Percentiles rank a stretch among this genome's conserved stretches.
phyloP scores from a whole-genome alignment of 2,329 filamentous ascomycete genomes.

The Thielaviopsis musarum region DNA sequence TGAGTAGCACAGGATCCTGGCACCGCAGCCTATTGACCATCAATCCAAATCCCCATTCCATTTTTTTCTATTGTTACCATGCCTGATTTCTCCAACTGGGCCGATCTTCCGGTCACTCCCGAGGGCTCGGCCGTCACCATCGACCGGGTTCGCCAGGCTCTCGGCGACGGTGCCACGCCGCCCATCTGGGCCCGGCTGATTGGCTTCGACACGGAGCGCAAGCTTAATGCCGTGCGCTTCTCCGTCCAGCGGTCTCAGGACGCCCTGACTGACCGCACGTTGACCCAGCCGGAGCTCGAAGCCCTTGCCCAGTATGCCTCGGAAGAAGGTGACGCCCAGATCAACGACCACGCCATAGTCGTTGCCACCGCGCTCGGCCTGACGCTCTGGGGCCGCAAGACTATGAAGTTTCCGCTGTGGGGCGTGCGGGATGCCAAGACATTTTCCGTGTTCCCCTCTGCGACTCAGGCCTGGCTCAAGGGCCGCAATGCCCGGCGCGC shows the following conservation, averaged over 20 bases:
- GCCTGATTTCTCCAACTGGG: constrained; percentile 8
- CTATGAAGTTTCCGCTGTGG: constrained; percentile 26
- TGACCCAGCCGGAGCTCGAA: constrained; percentile 22
- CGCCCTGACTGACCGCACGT: constrained; percentile 17
- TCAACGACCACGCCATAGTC: constrained; percentile 19
- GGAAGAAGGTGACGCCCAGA: constrained; percentile 9
- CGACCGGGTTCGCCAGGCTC: constrained; percentile 4
- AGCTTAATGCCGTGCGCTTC: constrained; percentile 16
- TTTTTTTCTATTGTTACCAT: not conserved
- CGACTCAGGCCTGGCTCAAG: constrained; percentile 14
- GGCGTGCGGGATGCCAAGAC: constrained; percentile 19
- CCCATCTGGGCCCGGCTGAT: constrained; percentile 7
- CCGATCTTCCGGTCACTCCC: constrained; percentile 4
- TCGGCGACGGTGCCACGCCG: constrained; percentile 5
- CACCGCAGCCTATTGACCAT: not conserved
- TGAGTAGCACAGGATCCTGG: not conserved
- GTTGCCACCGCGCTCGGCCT: constrained; percentile 16
- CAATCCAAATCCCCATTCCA: not conserved
- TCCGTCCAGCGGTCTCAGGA: constrained; percentile 9
- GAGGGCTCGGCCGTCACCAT: constrained; percentile 3
- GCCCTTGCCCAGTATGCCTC: constrained; percentile 20
- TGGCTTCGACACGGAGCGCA: constrained; percentile 7
- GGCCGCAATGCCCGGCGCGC: constrained; percentile 16
- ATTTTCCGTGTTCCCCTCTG: constrained; percentile 20
- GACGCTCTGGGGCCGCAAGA: constrained; percentile 18